These are phyloP conservation scores for Solanum pennellii DNA, from an alignment of 257 asterid genomes.

Conservation along the genomic window DNA sequence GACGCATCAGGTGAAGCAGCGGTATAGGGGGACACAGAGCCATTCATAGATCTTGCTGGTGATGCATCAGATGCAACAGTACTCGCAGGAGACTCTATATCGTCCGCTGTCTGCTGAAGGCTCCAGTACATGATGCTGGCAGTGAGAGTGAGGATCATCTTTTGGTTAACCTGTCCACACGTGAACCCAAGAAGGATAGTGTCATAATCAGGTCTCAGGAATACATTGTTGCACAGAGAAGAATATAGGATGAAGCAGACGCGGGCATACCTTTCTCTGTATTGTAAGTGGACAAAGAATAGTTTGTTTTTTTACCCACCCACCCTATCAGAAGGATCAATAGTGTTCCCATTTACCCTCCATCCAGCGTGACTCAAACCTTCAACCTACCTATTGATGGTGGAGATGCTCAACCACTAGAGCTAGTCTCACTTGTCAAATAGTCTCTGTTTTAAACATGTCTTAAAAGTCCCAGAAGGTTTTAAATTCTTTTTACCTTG, in stretches of 20 bases:
- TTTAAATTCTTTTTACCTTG: not conserved
- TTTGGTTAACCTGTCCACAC: slow-evolving; percentile 75
- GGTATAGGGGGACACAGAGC: slow-evolving; percentile 26
- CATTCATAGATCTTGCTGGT: slow-evolving; percentile 26
- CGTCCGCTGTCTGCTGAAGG: slow-evolving; percentile 73
- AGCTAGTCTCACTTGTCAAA: not conserved
- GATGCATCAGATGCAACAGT: slow-evolving; percentile 23
- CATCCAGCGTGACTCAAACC: not conserved
- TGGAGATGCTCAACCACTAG: not conserved
- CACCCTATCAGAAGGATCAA: not conserved
- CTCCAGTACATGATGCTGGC: slow-evolving; percentile 98
- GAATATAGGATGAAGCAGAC: not conserved
- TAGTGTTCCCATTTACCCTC: not conserved
- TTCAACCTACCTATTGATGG: not conserved
- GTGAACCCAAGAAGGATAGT: not conserved
- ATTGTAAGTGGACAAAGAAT: not conserved
- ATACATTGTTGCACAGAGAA: not conserved
- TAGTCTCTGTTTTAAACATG: not conserved
- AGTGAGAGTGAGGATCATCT: slow-evolving; percentile 89
- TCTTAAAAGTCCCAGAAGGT: not conserved
- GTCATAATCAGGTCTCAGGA: not conserved
- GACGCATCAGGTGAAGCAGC: slow-evolving; percentile 25
- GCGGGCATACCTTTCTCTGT: not conserved
- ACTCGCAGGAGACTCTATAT: slow-evolving; percentile 51
- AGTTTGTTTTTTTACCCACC: not conserved